Conservation (phyloP, 2,329 filamentous ascomycete genomes). For the Xylaria sp. region DNA sequence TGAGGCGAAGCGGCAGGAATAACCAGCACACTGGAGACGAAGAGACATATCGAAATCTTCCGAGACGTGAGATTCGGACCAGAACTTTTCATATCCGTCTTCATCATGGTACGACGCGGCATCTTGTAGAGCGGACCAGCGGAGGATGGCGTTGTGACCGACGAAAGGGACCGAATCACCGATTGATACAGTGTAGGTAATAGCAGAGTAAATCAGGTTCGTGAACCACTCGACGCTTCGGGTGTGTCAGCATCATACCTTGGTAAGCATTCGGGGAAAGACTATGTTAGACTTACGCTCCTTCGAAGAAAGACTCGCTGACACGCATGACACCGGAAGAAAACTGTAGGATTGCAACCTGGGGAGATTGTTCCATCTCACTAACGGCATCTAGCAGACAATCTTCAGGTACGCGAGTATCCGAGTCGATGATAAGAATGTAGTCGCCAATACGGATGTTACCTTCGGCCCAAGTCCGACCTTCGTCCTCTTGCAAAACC, state of each 20-base stretch:
- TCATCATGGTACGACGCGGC: conserved; percentile 74
- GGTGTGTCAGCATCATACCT: conserved; percentile 24
- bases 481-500: conserved; percentile 71
- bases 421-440: conserved; percentile 81
- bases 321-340: conserved; percentile 84
- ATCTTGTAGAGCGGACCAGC: conserved; percentile 80
- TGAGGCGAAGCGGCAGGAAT: conserved; percentile 77
- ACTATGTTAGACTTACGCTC: conserved; percentile 46
- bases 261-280: neutral
- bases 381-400: conserved; percentile 83
- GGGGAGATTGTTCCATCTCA: conserved; percentile 82
- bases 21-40: conserved; percentile 77
- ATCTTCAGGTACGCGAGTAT: conserved; percentile 80
- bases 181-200: conserved; percentile 80
- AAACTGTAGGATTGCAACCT: conserved; percentile 83
- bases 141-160: conserved; percentile 81
- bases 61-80: conserved; percentile 83
- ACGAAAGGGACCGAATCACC: conserved; percentile 83
- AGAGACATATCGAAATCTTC: conserved; percentile 87
- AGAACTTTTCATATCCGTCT: conserved; percentile 81
- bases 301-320: conserved; percentile 77
- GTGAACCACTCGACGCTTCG: conserved; percentile 77
- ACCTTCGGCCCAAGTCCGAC: conserved; percentile 82
- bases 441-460: conserved; percentile 89
- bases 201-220: conserved; percentile 80